A percentile compares a stretch with the other conserved stretches of the same genome.
Evolutionary conservation across 371 early-diverging fungal species (phyloP).

Genomic region (Lichtheimia hyalospora): DNA sequence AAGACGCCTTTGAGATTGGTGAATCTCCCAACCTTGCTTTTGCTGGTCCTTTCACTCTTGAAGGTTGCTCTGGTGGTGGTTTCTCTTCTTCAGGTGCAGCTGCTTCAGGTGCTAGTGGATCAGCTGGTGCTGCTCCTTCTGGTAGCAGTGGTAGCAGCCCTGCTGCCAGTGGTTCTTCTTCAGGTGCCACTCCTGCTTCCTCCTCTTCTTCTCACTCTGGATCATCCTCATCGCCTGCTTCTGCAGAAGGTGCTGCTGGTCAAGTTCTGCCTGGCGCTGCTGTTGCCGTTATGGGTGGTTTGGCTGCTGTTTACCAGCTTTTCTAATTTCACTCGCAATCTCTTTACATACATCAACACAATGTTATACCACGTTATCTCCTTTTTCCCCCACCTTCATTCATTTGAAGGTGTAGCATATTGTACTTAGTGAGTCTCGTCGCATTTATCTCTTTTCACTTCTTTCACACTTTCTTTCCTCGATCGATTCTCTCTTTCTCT

Average conservation of each 20-base stretch:
- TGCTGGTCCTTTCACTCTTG: constrained; percentile 48
- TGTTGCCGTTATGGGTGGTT: constrained; percentile 5
- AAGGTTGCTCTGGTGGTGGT: constrained; percentile 32
- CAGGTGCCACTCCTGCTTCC: constrained; percentile 4
- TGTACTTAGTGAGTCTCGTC: not conserved
- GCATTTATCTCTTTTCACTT: not conserved
- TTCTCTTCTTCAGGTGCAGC: constrained; percentile 4
- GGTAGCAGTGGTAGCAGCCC: constrained; percentile 8
- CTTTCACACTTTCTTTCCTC: not conserved
- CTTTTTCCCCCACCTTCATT: not conserved
- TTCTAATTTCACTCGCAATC: constrained; percentile 1
- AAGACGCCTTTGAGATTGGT: constrained; percentile 53
- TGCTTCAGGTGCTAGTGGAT: not conserved
- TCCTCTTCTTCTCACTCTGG: not conserved
- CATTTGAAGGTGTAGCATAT: not conserved
- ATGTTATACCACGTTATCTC: not conserved
- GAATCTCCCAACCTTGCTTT: constrained; percentile 50
- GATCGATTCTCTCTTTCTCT: not conserved
- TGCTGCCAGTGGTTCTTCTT: constrained; percentile 3
- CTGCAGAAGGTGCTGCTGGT: not conserved
- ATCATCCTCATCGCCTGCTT: constrained; percentile 3
- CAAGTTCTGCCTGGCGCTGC: not conserved
- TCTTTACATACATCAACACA: not conserved
- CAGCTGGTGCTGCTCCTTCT: constrained; percentile 6
- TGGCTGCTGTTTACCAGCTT: constrained; percentile 8